Conservation (phyloP, 2,329 filamentous ascomycete species). For the Cyanodermella asteris region DNA sequence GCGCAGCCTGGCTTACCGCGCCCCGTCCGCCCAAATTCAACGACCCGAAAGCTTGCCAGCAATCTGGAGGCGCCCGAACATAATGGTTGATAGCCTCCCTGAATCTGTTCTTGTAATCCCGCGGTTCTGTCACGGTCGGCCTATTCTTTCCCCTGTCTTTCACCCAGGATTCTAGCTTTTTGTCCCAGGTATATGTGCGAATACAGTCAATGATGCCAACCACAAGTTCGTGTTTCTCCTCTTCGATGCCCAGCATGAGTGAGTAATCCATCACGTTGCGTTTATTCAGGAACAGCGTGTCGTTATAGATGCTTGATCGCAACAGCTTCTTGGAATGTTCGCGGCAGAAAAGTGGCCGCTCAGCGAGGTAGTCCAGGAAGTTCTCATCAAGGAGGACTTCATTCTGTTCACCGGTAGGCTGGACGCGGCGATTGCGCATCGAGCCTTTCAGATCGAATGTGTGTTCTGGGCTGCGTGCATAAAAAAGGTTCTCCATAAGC, state of each 20-base stretch:
- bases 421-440: conserved; percentile 95
- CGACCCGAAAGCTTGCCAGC: too few relatives aligned
- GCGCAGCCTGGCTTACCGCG: too few relatives aligned
- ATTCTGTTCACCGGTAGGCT: conserved; percentile 85
- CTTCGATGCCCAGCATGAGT: conserved; percentile 94
- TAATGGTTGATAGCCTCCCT: conserved; percentile 89
- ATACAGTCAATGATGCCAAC: conserved; percentile 98
- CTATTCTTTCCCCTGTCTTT: conserved; percentile 76
- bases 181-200: conserved; percentile 97
- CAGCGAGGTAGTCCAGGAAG: conserved; percentile 97
- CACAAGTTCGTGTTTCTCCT: conserved; percentile 69
- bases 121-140: conserved; percentile 89
- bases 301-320: conserved; percentile 84
- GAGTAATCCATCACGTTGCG: conserved; percentile 99
- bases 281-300: conserved; percentile 79
- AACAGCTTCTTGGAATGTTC: conserved; percentile 93
- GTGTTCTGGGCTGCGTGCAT: conserved; percentile 71
- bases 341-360: conserved; percentile 81
- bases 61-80: too few relatives aligned
- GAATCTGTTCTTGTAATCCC: conserved; percentile 93
- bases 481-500: conserved; percentile 95
- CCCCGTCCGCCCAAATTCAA: too few relatives aligned
- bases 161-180: conserved; percentile 99
- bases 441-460: conserved; percentile 94
- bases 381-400: conserved; percentile 96